These are phyloP conservation scores for Primulina huaijiensis DNA, from an alignment of 257 asterid genomes.

Conservation along the genomic window DNA sequence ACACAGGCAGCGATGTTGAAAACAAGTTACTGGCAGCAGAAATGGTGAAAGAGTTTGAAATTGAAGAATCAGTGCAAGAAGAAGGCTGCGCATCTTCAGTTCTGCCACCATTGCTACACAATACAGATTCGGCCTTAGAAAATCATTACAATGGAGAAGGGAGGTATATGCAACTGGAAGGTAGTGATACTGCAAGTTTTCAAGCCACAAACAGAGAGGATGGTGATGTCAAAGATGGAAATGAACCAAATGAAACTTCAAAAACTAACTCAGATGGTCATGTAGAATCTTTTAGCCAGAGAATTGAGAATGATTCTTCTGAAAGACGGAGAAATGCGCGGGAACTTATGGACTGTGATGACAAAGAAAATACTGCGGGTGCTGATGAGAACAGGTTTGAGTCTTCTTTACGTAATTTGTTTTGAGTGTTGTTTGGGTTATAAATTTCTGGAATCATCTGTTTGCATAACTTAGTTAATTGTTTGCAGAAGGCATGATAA, in stretches of 20 bases:
- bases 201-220: conserved; percentile 28
- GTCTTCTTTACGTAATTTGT: conserved; percentile 1
- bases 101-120: background rate
- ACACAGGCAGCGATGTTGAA: conserved; percentile 5
- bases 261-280: conserved; percentile 20
- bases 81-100: conserved; percentile 24
- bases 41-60: conserved; percentile 19
- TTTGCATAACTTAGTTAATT: background rate
- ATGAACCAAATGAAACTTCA: conserved; percentile 7
- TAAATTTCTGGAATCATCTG: conserved; percentile 10
- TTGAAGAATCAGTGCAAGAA: conserved; percentile 25
- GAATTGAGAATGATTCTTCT: conserved; percentile 20
- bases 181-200: conserved; percentile 24
- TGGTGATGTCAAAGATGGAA: conserved; percentile 19
- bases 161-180: conserved; percentile 20
- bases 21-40: background rate
- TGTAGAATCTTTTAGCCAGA: conserved; percentile 10
- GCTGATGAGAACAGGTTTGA: conserved; percentile 69
- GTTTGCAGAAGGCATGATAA: conserved; percentile 45
- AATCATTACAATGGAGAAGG: conserved; percentile 24
- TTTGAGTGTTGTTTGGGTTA: background rate
- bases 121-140: conserved; percentile 20
- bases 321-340: conserved; percentile 26
- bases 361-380: conserved; percentile 73
- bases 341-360: conserved; percentile 41